Percentiles rank a stretch among this genome's conserved stretches.
phyloP scores from a whole-genome alignment of 2,329 filamentous ascomycete genomes.

The Beauveria varroae region DNA sequence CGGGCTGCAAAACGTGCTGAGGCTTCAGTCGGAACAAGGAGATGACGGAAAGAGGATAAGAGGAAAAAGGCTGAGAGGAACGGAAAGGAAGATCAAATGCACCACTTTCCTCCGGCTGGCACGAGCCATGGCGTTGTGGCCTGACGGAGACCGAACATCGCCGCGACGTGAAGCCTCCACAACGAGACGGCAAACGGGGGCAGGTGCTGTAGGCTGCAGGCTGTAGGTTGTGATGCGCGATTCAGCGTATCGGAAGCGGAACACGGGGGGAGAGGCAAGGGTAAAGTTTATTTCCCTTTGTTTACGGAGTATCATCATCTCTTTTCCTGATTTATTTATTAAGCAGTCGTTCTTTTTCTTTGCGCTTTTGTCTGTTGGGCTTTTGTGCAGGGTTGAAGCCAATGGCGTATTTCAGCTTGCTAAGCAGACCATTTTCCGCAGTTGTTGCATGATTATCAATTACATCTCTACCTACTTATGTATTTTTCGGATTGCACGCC shows the following conservation, averaged over 20 bases:
- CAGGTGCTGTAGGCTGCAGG: neutral
- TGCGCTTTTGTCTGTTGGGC: neutral
- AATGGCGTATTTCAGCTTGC: neutral
- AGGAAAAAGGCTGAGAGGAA: neutral
- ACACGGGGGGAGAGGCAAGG: too few species aligned
- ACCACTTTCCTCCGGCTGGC: constrained; percentile 1
- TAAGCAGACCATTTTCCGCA: neutral
- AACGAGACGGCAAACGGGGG: neutral
- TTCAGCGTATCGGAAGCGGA: neutral
- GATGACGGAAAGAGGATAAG: neutral
- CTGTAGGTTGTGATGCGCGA: neutral
- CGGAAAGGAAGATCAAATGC: neutral
- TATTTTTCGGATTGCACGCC: neutral
- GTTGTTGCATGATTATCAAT: neutral
- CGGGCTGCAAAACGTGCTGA: neutral
- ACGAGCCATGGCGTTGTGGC: neutral
- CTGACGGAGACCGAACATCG: constrained; percentile 7
- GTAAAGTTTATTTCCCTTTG: too few species aligned
- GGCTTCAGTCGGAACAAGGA: too few species aligned
- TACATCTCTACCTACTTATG: neutral
- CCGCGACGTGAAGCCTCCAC: neutral
- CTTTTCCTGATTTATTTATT: too few species aligned
- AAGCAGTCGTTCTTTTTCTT: neutral
- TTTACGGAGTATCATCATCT: too few species aligned
- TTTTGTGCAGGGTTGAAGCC: neutral